A percentile compares a stretch with the other conserved stretches of the same genome.
Evolutionary conservation across 306 rosid genomes (phyloP).

Genomic region (Datisca glomerata): DNA sequence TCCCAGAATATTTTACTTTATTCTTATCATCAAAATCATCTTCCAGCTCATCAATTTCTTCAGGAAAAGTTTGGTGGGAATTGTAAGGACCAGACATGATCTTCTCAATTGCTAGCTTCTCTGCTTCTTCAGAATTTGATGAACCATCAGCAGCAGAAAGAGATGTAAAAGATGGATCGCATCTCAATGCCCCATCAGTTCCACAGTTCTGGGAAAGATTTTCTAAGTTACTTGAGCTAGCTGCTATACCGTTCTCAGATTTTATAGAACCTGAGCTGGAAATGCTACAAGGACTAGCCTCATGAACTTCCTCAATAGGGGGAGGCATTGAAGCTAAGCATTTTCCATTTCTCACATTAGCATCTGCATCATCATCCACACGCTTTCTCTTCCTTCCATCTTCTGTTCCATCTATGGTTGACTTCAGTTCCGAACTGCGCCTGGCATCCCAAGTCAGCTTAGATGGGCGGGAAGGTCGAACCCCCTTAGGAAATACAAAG

Average conservation of each 20-base stretch:
- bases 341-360: slow-evolving; percentile 28
- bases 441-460: slow-evolving; percentile 46
- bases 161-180: slow-evolving; percentile 14
- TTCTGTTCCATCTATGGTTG: slow-evolving; percentile 28
- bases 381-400: slow-evolving; percentile 53
- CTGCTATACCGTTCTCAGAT: slow-evolving; percentile 9
- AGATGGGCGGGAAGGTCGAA: slow-evolving; percentile 47
- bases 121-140: slow-evolving; percentile 51
- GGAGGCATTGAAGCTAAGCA: slow-evolving; percentile 18
- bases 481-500: slow-evolving; percentile 74
- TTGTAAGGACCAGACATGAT: slow-evolving; percentile 46
- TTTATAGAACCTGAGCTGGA: slow-evolving; percentile 31
- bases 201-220: slow-evolving; percentile 25
- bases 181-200: slow-evolving; percentile 23
- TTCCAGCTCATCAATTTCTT: slow-evolving; percentile 76
- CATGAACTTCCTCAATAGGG: slow-evolving; percentile 28
- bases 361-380: slow-evolving; percentile 35
- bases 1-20: slow-evolving; percentile 33
- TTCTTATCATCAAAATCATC: slow-evolving; percentile 29
- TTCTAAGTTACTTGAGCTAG: slow-evolving; percentile 17
- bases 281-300: slow-evolving; percentile 31
- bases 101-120: slow-evolving; percentile 58
- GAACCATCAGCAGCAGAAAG: slow-evolving; percentile 16
- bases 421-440: slow-evolving; percentile 45
- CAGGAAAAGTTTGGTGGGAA: slow-evolving; percentile 34